Base-by-base conservation (phyloP, 306 rosid species). In the Gastrolobium bilobum region DNA sequence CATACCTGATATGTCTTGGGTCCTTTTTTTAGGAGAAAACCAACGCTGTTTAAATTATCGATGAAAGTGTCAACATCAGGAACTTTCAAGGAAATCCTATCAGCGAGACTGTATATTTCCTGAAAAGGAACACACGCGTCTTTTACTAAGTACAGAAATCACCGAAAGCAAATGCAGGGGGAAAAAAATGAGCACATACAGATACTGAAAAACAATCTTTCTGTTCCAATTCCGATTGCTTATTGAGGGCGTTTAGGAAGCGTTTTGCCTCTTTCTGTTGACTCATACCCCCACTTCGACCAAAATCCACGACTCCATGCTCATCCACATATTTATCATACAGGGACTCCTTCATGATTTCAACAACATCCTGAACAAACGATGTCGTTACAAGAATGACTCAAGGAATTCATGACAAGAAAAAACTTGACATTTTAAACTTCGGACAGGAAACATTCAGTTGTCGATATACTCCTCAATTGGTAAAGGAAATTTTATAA, bases 221-320 rank as follows among this genome's bases (percentile, higher is more conserved):
- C 89, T 92, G 96, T 63, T 86, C 91, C 80, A 88, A 81, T 82
- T 95, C 99, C 26, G 99, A 92, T 78, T 91, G 96, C 86, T 91
- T 91, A 79, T 92, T 92, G 70, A 95, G 99, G 59, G 97, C 97
- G 79, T 93, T 89, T 62, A 93, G 79, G 85, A 93, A 95, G 81
- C 97, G 87, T 74, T 95, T 95, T 48, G 97, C 98, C 79, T 92
- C 99, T 85, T 95, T 95, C 80, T 91, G 99, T 84, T 87, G 97
- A 84, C 99, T 95, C 98, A 95, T 95, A 30, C 99, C 99, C 59
- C 99, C 98, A 73, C 99, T 91, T 64, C 98, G 91, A 81, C 97
- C 99, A 75, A 95, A 95, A 81, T 92, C 97, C 79, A 95, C 90
- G 64, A 88, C 57, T n/a, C 99, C 99, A 68, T 92, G 95, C 80